phyloP scores from a whole-genome alignment of 306 rosid genomes.

The Dalbergia oliveri region DNA sequence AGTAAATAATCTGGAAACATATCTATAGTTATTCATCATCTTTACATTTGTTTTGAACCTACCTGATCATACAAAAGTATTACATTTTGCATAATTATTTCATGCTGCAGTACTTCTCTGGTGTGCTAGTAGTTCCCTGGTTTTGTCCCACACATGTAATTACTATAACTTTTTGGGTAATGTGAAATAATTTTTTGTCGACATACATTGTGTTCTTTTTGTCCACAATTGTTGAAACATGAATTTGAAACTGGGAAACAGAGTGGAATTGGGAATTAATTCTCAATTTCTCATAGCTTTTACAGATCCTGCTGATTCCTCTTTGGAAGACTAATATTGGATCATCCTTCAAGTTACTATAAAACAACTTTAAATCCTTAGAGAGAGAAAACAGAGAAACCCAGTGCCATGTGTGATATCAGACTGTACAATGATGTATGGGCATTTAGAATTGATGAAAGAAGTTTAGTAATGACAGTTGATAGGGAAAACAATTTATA shows the following conservation, averaged over 20 bases:
- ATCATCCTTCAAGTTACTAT: not conserved
- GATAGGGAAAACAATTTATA: not conserved
- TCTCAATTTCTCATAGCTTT: constrained; percentile 12
- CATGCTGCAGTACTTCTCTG: not conserved
- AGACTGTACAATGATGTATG: not conserved
- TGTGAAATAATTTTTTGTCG: not conserved
- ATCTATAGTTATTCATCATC: constrained; percentile 18
- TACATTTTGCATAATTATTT: not conserved
- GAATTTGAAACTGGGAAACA: not conserved
- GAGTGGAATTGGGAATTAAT: not conserved
- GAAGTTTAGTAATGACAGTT: not conserved
- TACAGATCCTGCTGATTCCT: not conserved
- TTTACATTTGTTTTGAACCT: not conserved
- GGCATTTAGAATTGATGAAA: not conserved
- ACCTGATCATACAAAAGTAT: not conserved
- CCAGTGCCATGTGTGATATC: not conserved
- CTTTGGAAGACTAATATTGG: not conserved
- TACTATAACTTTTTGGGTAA: too few species aligned
- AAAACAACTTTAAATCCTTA: not conserved
- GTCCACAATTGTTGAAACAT: not conserved
- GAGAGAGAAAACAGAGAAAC: not conserved
- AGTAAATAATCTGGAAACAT: constrained; percentile 69
- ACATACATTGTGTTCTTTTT: constrained; percentile 5
- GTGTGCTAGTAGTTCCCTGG: not conserved
- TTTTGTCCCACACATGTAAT: not conserved